Evolutionary conservation across 1,284 basidiomycete genomes (phyloP).

Genomic region (Coniferiporia sulphurascens): DNA sequence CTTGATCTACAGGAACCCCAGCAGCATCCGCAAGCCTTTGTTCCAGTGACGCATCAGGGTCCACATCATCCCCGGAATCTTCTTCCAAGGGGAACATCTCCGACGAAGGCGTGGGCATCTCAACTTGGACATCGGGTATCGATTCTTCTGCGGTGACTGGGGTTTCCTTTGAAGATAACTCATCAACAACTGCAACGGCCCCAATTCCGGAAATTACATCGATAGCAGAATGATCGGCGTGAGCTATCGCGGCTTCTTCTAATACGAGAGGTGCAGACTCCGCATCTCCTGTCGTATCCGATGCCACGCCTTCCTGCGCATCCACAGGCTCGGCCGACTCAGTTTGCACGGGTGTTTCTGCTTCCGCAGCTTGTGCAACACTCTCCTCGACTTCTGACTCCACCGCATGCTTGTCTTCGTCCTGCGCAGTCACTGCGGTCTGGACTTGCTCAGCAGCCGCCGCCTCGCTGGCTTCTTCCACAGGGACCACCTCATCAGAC

Average conservation of each 20-base stretch:
- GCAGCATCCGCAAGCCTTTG: background rate
- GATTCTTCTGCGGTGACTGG: background rate
- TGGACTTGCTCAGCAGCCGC: background rate
- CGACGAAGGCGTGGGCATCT: slow-evolving; percentile 6
- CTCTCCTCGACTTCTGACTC: background rate
- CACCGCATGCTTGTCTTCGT: background rate
- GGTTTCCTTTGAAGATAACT: background rate
- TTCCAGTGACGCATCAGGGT: background rate
- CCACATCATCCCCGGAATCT: slow-evolving; percentile 1
- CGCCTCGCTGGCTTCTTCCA: background rate
- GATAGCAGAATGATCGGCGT: background rate
- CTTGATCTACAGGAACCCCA: background rate
- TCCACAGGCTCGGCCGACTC: background rate
- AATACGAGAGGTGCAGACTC: background rate
- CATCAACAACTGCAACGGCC: background rate
- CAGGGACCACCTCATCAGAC: background rate
- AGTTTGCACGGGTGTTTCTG: background rate
- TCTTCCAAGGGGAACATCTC: slow-evolving; percentile 5
- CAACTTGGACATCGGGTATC: slow-evolving; percentile 5
- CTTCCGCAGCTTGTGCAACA: background rate
- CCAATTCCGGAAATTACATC: background rate
- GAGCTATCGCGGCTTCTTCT: background rate
- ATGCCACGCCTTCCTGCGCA: background rate
- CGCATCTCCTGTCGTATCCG: background rate
- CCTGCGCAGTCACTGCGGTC: background rate